Evolutionary conservation across 306 rosid genomes (phyloP).

Genomic region (Vigna reflexopilosa): DNA sequence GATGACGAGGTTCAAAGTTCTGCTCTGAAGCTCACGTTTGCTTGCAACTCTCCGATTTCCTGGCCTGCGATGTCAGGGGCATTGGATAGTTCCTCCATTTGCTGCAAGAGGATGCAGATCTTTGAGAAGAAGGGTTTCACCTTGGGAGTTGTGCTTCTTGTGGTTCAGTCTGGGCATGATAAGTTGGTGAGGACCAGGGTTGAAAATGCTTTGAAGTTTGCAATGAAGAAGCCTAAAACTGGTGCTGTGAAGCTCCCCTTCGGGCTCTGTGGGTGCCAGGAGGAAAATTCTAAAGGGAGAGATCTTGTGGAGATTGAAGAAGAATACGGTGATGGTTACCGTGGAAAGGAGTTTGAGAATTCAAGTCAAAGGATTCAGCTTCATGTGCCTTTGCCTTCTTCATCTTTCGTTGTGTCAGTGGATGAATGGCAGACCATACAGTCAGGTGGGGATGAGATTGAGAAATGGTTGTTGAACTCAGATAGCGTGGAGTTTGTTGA

Average conservation of each 20-base stretch:
- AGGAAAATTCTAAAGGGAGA: constrained; percentile 75
- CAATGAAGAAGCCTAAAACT: constrained; percentile 71
- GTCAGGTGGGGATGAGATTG: constrained; percentile 67
- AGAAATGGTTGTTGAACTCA: constrained; percentile 85
- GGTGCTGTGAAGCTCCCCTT: constrained; percentile 83
- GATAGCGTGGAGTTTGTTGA: constrained; percentile 76
- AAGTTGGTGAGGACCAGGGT: constrained; percentile 64
- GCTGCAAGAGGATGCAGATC: constrained; percentile 86
- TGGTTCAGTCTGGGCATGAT: constrained; percentile 72
- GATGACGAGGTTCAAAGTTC: constrained; percentile 59
- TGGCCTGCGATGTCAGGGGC: constrained; percentile 82
- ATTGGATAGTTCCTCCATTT: constrained; percentile 71
- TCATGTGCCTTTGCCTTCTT: constrained; percentile 73
- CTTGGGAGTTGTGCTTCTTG: constrained; percentile 74
- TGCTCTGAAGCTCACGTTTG: constrained; percentile 79
- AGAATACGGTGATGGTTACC: constrained; percentile 56
- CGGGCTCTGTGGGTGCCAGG: constrained; percentile 97
- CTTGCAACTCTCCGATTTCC: constrained; percentile 82
- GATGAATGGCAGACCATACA: constrained; percentile 96
- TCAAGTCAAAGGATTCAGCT: constrained; percentile 63
- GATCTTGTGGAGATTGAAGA: constrained; percentile 77
- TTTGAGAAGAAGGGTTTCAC: constrained; percentile 90
- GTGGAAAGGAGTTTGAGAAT: constrained; percentile 64
- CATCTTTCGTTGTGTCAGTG: constrained; percentile 68
- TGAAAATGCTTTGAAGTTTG: constrained; percentile 75